These are phyloP conservation scores for Cyclotella baltica DNA, from an alignment of 108 stramenopile species.

Conservation along the genomic window DNA sequence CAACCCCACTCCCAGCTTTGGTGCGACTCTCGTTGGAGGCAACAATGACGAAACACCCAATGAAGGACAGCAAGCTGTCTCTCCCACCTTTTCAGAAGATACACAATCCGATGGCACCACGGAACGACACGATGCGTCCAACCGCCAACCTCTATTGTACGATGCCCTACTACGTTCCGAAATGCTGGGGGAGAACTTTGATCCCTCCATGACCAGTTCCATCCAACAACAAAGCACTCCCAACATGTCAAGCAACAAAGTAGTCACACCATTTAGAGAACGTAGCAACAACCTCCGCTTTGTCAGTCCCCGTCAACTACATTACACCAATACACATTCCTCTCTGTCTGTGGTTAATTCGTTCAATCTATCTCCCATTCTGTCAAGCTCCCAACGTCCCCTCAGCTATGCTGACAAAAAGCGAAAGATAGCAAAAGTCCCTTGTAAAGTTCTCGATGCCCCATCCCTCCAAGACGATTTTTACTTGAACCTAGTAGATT, in stretches of 20 bases:
- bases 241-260: not conserved
- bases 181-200: slow-evolving; percentile 84
- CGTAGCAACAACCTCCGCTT: slow-evolving; percentile 70
- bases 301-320: slow-evolving; percentile 69
- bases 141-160: slow-evolving; percentile 63
- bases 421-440: slow-evolving; percentile 90
- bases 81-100: slow-evolving; percentile 35
- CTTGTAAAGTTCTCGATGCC: slow-evolving; percentile 99
- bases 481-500: slow-evolving; percentile 98
- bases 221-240: not conserved
- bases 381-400: slow-evolving; percentile 69
- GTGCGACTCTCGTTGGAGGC: slow-evolving; percentile 47
- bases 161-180: slow-evolving; percentile 84
- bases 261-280: slow-evolving; percentile 61
- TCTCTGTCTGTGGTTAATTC: slow-evolving; percentile 71
- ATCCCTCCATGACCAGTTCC: slow-evolving; percentile 40
- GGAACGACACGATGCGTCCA: slow-evolving; percentile 42
- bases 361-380: slow-evolving; percentile 76
- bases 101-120: not conserved
- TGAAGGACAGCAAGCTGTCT: slow-evolving; percentile 1
- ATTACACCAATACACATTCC: slow-evolving; percentile 40
- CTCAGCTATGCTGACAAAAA: slow-evolving; percentile 64
- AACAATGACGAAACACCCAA: not conserved
- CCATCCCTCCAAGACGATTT: slow-evolving; percentile 98
- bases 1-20: slow-evolving; percentile 35